These are phyloP conservation scores for Sonneratia alba DNA, from an alignment of 345 rosid species.

Conservation along the genomic window DNA sequence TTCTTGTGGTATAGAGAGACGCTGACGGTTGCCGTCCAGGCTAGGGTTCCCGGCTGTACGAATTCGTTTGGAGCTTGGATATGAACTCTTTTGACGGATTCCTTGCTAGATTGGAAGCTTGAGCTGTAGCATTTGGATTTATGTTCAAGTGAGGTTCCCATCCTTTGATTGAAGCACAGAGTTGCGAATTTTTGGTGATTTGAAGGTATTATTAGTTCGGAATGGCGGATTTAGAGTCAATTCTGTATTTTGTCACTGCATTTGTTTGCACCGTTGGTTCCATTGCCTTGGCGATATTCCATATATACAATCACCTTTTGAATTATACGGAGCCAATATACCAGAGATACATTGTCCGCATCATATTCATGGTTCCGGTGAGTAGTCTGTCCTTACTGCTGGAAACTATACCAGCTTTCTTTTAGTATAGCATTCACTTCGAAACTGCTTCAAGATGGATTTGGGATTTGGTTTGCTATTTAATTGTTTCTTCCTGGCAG, in stretches of 20 bases:
- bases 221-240: conserved; percentile 52
- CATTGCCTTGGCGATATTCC: conserved; percentile 56
- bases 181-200: neutral
- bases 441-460: neutral
- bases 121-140: neutral
- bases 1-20: too few relatives aligned
- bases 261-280: conserved; percentile 64
- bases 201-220: neutral
- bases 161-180: neutral
- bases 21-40: neutral
- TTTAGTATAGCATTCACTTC: neutral
- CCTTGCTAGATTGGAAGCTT: neutral
- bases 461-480: neutral
- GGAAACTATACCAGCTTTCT: neutral
- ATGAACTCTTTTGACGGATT: neutral
- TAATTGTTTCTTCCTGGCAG: conserved; percentile 23
- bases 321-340: conserved; percentile 92
- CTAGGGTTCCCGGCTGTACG: neutral
- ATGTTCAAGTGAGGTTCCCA: neutral
- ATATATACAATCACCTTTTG: conserved; percentile 76
- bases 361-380: conserved; percentile 95
- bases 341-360: conserved; percentile 91
- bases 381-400: conserved; percentile 15
- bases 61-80: neutral
- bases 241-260: conserved; percentile 44